Evolutionary conservation across 306 rosid species (phyloP), one percentile per base, ranked within the genome.

Genomic region (Cucumis melo): DNA sequence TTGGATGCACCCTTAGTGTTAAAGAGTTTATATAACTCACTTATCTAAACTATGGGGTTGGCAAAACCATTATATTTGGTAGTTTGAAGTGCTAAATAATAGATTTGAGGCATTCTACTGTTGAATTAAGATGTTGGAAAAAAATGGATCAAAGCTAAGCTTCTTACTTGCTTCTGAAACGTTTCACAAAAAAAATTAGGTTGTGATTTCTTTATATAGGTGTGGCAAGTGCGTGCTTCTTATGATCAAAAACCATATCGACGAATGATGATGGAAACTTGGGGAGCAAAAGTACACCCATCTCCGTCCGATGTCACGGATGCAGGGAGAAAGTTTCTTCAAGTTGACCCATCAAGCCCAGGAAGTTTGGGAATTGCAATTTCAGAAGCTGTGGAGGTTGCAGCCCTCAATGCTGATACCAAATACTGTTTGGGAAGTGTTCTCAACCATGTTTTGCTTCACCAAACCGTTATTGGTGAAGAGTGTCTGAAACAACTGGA

Each of bases 151-250:
- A 42, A 67, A 67, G 11, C 50, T 10, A 7, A 6, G 3, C 74
- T 67, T 12, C 54, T 68, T 44, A 12, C 39, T 11, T 42, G 57
- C 39, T 50, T 73, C 42, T 27, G 62, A 8, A 27, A 50, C 77
- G 8, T 19, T 10, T 27, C 15, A 29, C 50, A 16, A 27, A 46
- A 39, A 39, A 51, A 4, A 29, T 15, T 19, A 15, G 53, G 50
- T 20, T 73, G 57, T 56, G 62, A 42, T 42, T 67, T 74, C 59
- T 41, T 7, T 67, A 12, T 71, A 38, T 78, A 93, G 98, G 98
- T 93, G 77, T 91, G 98, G 98, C 98, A 94, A 88, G 98, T 94
- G 19, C 93, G 95, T 2, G 95, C 98, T 4, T 94, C 98, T 1
- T 94, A 84, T 46, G 97, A 94, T 83, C 85, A 86, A 54, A 94